A percentile compares a stretch with the other conserved stretches of the same genome.
phyloP scores from a whole-genome alignment of 2,329 filamentous ascomycete species.

The Clarireedia sp. region DNA sequence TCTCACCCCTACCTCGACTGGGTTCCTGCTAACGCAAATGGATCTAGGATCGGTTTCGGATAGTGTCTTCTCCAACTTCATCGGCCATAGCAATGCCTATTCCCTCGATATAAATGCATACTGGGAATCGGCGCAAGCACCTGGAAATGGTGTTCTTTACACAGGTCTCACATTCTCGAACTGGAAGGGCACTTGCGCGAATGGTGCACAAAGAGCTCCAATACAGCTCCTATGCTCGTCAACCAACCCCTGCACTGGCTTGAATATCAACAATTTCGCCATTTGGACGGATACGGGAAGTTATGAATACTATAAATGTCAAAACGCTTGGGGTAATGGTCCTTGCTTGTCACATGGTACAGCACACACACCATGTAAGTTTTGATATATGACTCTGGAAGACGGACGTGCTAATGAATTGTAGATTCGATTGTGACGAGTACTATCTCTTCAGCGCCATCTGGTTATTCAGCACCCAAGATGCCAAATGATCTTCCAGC shows the following conservation, averaged over 20 bases:
- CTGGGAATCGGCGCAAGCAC: slow-evolving; percentile 39
- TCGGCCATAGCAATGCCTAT: slow-evolving; percentile 52
- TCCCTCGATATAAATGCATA: slow-evolving; percentile 47
- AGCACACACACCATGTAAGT: slow-evolving; percentile 7
- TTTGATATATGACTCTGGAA: not conserved
- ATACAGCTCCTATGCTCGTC: slow-evolving; percentile 29
- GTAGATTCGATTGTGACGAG: slow-evolving; percentile 4
- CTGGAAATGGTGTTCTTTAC: slow-evolving; percentile 45
- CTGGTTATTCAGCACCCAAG: slow-evolving; percentile 11
- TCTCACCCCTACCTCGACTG: not conserved
- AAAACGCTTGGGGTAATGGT: slow-evolving; percentile 10
- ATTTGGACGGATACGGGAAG: slow-evolving; percentile 29
- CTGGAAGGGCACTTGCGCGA: slow-evolving; percentile 42
- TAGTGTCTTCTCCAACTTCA: slow-evolving; percentile 49
- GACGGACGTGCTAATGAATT: not conserved
- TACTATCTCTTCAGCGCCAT: slow-evolving; percentile 4
- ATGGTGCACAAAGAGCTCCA: slow-evolving; percentile 27
- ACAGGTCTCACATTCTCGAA: slow-evolving; percentile 45
- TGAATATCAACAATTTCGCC: slow-evolving; percentile 30
- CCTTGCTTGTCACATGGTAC: slow-evolving; percentile 3
- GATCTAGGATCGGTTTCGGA: slow-evolving; percentile 41
- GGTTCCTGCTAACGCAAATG: not conserved
- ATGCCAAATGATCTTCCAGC: slow-evolving; percentile 11
- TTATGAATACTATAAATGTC: slow-evolving; percentile 5
- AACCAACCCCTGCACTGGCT: slow-evolving; percentile 24